Base-by-base conservation (phyloP, 768 basidiomycete species). In the Pisolithus marmoratus region DNA sequence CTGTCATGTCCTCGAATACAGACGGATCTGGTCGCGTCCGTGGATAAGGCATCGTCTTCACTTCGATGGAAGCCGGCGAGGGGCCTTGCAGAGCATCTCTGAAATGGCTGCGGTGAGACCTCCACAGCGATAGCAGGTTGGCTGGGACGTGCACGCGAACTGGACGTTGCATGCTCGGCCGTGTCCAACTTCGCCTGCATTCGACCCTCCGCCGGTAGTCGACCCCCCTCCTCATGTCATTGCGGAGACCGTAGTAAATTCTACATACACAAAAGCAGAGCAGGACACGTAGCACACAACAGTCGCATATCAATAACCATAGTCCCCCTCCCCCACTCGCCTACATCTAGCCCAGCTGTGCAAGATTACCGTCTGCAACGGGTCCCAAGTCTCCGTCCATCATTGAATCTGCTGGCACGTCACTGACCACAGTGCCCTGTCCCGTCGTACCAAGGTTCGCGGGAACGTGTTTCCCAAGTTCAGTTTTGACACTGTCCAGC, bases 401-500 rank as follows among this genome's bases (percentile, higher is more conserved):
- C 26, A 70, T 62, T 24, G 72, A 65, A 26, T 68, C 71, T 9
- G 65, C 64, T 12, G 70, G 72, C 11, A 86, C 82, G 61, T 84
- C 82, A 46, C 60, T 77, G 9, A 78, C 72, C 11, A 77, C 62
- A 29, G 80, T 72, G 5, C 84, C 85, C 65, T 86, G 85, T 2
- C 81, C 78, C 0, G 75, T 82, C 19, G 79, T 79, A 8, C 80
- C 80, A 53, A 87, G 55, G 44, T 67, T 71, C 8, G 67, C 63
- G 38, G 70, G 68, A 49, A 62, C 59, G 54, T 77, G 80, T 69
- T 78, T 80, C 38, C 79, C 74, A 54, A 90, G 70, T 73, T 91
- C 88, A 2, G 68, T 67, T 46, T 79, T 72, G 7, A 90, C 82
- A 6, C 71, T 73, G 38, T 92, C 90, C 46, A 92, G 66, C 75